Conservation (phyloP, 2,329 filamentous ascomycete genomes). For the Talaromyces sp. region DNA sequence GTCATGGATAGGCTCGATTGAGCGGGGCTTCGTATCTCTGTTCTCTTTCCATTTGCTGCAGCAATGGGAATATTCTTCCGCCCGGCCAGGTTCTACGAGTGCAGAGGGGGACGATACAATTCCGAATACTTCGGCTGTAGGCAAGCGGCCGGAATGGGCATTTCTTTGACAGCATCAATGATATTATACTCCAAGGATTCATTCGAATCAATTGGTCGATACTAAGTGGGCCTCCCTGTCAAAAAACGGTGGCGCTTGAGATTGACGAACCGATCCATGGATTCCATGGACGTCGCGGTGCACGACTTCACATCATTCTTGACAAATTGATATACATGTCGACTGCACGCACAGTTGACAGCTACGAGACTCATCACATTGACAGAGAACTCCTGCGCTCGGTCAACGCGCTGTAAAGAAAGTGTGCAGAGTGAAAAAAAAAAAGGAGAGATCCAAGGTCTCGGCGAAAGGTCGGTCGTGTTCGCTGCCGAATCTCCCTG, state of each 20-base stretch:
- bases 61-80: not conserved
- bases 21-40: not conserved
- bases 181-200: not conserved
- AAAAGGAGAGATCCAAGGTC: not conserved
- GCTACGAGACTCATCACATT: not conserved
- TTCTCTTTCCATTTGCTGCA: not conserved
- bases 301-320: not conserved
- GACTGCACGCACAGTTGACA: not conserved
- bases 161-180: not conserved
- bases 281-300: not conserved
- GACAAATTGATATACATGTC: not conserved
- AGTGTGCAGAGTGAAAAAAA: not conserved
- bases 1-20: not conserved
- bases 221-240: not conserved
- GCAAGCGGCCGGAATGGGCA: not conserved
- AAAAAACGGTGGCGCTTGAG: not conserved
- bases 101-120: not conserved
- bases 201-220: not conserved
- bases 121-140: not conserved
- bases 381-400: not conserved
- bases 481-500: conserved; percentile 7
- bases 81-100: not conserved
- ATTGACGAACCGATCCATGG: not conserved
- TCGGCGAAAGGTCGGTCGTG: conserved; percentile 13
- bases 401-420: not conserved